These are phyloP conservation scores for Komagataella phaffii DNA, from an alignment of 805 yeast species.

Conservation along the genomic window DNA sequence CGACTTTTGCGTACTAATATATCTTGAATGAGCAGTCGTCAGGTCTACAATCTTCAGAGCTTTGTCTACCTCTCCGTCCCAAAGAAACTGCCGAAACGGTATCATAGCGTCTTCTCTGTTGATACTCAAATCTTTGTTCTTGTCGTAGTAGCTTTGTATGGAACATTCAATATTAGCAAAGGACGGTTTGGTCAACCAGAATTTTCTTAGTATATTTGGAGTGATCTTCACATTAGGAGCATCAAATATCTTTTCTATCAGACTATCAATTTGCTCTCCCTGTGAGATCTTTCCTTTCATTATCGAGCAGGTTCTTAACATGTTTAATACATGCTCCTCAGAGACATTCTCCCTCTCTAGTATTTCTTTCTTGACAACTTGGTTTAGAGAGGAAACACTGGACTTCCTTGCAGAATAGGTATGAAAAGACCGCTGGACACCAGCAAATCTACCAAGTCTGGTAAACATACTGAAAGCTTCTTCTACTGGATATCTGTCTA, in stretches of 20 bases:
- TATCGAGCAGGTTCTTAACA: not conserved
- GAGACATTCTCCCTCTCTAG: not conserved
- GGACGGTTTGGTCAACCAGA: slow-evolving; percentile 13
- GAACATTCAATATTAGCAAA: slow-evolving; percentile 11
- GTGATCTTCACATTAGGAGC: slow-evolving; percentile 7
- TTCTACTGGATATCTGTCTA: not conserved
- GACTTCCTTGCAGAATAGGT: not conserved
- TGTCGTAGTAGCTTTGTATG: slow-evolving; percentile 13
- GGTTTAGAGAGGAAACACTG: not conserved
- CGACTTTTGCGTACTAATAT: slow-evolving; percentile 22
- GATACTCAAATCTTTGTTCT: slow-evolving; percentile 12
- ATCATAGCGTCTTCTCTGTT: slow-evolving; percentile 33
- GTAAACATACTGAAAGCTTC: not conserved
- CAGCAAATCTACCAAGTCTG: not conserved
- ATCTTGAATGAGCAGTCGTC: slow-evolving; percentile 46
- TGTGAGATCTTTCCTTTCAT: not conserved
- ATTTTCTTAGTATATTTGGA: slow-evolving; percentile 8
- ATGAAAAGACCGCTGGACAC: not conserved
- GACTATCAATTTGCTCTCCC: not conserved
- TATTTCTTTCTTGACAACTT: not conserved
- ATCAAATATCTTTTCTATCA: not conserved
- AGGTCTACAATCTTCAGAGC: slow-evolving; percentile 47
- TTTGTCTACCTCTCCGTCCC: slow-evolving; percentile 38
- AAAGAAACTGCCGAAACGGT: slow-evolving; percentile 50
- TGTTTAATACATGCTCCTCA: not conserved